Evolutionary conservation across 2,329 filamentous ascomycete genomes (phyloP), one percentile per base, ranked within the genome.

Genomic region (Graphium sp.): DNA sequence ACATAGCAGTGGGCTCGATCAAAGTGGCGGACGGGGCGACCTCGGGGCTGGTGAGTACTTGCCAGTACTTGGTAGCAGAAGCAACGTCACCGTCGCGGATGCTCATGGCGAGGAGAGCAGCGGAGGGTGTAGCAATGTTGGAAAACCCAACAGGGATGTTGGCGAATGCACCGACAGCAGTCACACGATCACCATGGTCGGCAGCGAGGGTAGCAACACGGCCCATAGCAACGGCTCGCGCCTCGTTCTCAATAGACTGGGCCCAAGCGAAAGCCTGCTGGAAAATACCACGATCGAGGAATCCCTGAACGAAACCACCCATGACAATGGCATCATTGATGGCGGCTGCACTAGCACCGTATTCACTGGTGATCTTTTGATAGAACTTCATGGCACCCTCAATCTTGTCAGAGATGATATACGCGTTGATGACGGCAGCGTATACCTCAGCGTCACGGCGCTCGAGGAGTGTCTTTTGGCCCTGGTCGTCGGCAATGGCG

Each of bases 1-100:
- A 93, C 83, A 94, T 93, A 32, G 81, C 71, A 9, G 83, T 78
- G 15, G 84, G 80, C 55, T 93, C 84, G 36, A 93, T 78, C 49
- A 91, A 76, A 18, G 72, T 59, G 30, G 63, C 48, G 9, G 66
- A 65, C 19, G 71, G 63, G 29, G 63, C 57, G 42, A 70, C 61
- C 33, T 72, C 64, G 3, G 73, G 63, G 22, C 59, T 65, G 37
- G 65, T 71, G 30, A 94, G 59, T 32, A 80, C 60, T 30, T 71
- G 66, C 84, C 87, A 94, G 55, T 83, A 87, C 37, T 74, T 66
- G 37, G 77, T 68, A 28, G 85, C 85, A 31, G 71, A 67, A 15
- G 74, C 60, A 33, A 93, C 70, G 49, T 92, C 77, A 33, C 81
- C 83, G 37, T 71, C 66, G 33, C 87, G 83, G 31, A 94, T 66